Conservation (phyloP, 169 alveolate genomes). For the Plasmodium coatneyi region DNA sequence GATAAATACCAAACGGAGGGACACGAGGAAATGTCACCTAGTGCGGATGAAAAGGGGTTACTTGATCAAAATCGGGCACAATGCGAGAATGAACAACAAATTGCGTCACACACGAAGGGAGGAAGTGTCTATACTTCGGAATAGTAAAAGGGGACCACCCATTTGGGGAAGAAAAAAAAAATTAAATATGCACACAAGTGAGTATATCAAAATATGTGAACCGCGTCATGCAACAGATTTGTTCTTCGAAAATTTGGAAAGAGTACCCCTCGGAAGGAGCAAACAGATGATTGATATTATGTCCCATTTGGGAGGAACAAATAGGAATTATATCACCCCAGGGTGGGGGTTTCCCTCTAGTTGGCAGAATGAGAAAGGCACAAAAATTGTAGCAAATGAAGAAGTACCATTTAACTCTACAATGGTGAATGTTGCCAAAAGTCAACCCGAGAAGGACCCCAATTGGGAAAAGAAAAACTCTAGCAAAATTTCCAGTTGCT, state of each 20-base stretch:
- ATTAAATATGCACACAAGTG: not conserved
- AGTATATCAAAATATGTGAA: not conserved
- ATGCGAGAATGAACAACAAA: not conserved
- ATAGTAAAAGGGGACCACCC: not conserved
- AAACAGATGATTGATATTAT: not conserved
- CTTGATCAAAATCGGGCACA: not conserved
- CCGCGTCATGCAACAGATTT: not conserved
- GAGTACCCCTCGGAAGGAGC: not conserved
- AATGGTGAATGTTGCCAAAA: not conserved
- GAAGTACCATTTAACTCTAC: not conserved
- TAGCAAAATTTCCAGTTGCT: constrained; percentile 13
- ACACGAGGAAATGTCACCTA: not conserved
- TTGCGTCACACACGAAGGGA: not conserved
- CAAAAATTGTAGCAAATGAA: not conserved
- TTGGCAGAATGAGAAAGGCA: not conserved
- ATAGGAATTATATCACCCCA: not conserved
- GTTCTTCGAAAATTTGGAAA: not conserved
- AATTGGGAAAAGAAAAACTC: not conserved
- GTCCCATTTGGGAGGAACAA: not conserved
- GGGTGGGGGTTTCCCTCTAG: not conserved
- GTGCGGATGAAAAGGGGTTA: not conserved
- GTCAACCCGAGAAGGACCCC: not conserved
- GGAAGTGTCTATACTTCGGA: not conserved
- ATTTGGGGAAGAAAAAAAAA: not conserved
- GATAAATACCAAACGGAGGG: not conserved